These are phyloP conservation scores for Rhipidocladum racemiflorum DNA, from an alignment of 176 grass and related monocot genomes.

Conservation along the genomic window DNA sequence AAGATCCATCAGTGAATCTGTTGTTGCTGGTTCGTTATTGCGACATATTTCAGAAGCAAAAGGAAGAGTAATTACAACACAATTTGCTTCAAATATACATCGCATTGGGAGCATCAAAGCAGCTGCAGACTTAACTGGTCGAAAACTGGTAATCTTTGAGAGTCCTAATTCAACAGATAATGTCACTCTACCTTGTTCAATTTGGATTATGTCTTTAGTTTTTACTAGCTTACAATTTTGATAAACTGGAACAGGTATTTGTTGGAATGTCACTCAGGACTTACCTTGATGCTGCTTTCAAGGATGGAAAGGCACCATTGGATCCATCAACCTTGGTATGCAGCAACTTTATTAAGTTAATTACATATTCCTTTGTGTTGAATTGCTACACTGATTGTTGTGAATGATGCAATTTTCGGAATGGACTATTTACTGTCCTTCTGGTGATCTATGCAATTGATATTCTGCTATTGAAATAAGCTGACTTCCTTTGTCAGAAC, in stretches of 20 bases:
- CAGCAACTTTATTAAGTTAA: conserved; percentile 20
- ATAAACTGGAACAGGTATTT: conserved; percentile 74
- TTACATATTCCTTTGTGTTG: neutral
- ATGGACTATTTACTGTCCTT: neutral
- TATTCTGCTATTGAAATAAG: conserved; percentile 17
- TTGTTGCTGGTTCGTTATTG: conserved; percentile 78
- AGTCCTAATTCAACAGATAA: conserved; percentile 20
- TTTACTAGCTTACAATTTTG: conserved; percentile 23
- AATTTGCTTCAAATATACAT: conserved; percentile 99
- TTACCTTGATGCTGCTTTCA: conserved; percentile 98
- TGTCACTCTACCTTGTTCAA: neutral
- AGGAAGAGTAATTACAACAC: conserved; percentile 97
- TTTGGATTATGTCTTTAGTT: conserved; percentile 19
- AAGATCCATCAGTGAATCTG: conserved; percentile 90
- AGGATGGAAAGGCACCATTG: conserved; percentile 95
- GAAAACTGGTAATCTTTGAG: conserved; percentile 67
- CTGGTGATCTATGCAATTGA: conserved; percentile 18
- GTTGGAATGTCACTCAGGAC: conserved; percentile 98
- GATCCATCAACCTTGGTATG: conserved; percentile 99
- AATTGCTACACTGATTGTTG: conserved; percentile 7
- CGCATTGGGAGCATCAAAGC: conserved; percentile 98
- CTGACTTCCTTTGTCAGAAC: neutral
- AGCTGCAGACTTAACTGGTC: conserved; percentile 87
- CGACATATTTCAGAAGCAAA: conserved; percentile 84
- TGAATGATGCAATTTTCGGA: conserved; percentile 6